Conservation (phyloP, 2,329 filamentous ascomycete species). For the Berkeleyomyces basicola region DNA sequence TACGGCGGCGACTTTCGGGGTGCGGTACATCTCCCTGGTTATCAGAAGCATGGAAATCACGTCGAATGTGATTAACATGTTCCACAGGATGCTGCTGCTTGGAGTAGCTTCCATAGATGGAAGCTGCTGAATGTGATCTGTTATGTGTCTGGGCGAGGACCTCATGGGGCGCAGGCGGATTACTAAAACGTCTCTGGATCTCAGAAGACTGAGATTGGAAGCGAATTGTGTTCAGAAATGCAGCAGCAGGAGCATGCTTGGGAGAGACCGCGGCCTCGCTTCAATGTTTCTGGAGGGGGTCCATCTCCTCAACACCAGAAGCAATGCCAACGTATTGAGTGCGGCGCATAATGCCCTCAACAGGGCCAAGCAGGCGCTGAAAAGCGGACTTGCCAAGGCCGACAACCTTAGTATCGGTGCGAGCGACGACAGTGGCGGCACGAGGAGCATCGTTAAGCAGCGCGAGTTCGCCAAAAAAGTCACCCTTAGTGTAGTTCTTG, state of each 20-base stretch:
- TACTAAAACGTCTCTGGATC: conserved; percentile 10
- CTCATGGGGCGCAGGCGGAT: conserved; percentile 3
- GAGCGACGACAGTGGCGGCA: conserved; percentile 72
- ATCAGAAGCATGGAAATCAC: neutral
- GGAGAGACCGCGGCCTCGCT: conserved; percentile 8
- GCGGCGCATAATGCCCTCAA: conserved; percentile 86
- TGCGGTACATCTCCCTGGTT: conserved; percentile 6
- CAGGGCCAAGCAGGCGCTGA: conserved; percentile 78
- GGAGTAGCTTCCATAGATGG: neutral
- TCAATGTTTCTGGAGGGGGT: conserved; percentile 37
- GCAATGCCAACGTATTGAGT: conserved; percentile 45
- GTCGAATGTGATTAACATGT: neutral
- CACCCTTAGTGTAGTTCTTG: conserved; percentile 73
- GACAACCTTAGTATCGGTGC: conserved; percentile 82
- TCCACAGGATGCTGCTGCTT: conserved; percentile 3
- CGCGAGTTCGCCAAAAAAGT: conserved; percentile 94
- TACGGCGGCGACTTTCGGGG: conserved; percentile 9
- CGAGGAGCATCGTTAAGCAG: conserved; percentile 85
- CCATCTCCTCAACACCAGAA: conserved; percentile 48
- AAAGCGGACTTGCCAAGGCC: conserved; percentile 88
- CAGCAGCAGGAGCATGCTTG: neutral
- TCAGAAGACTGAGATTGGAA: neutral
- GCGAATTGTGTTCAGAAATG: neutral
- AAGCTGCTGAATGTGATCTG: conserved; percentile 7
- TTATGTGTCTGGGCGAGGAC: neutral